Base-by-base conservation (phyloP, 805 yeast species). In the Saturnispora ahearnii region DNA sequence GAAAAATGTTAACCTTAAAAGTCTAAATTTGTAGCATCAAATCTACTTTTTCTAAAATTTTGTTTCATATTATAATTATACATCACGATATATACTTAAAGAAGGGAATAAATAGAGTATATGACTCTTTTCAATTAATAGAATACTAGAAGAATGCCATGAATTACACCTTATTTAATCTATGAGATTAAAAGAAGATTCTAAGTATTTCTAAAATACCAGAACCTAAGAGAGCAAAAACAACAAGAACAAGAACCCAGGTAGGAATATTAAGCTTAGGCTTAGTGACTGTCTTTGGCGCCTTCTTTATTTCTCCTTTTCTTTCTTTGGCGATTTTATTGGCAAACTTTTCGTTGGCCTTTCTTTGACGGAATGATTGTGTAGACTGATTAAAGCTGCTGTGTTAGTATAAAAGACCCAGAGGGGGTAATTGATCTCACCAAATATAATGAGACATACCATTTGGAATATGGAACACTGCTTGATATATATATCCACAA, bases 341-440 rank as follows among this genome's bases (percentile, higher is more conserved):
- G 59, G 85, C 87, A 66, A 81, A 91, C 64, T 82, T 86, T 60
- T 77, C 78, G 67, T 90, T 90, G n/a, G 96, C 96, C 49, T 78
- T 73, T 69, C 90, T 83, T 70, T 90, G 96, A 60, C 77, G 81
- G 51, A 93, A 90, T 24, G 96, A 84, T 74, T 89, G 96, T 31
- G 73, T 61, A 54, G 86, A 87, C 90, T 67, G 45, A 28, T n/a
- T 24, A 29, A 18, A 44, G 28, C 5, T 10, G 32, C 12, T 24
- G 5, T 7, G 36, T n/a, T 30, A 29, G 21, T 42, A 15, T 6
- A 29, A 42, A 30, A 13, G 15, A 26, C 33, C 8, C 12, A 22
- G 4, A 13, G 7, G 15, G 8, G 4, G 12, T 15, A 28, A 28
- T 41, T 28, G 22, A 41, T 1, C 24, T 7, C 9, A 3, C 8